phyloP scores from a whole-genome alignment of 1,284 basidiomycete species.

The Takashimella koratensis region DNA sequence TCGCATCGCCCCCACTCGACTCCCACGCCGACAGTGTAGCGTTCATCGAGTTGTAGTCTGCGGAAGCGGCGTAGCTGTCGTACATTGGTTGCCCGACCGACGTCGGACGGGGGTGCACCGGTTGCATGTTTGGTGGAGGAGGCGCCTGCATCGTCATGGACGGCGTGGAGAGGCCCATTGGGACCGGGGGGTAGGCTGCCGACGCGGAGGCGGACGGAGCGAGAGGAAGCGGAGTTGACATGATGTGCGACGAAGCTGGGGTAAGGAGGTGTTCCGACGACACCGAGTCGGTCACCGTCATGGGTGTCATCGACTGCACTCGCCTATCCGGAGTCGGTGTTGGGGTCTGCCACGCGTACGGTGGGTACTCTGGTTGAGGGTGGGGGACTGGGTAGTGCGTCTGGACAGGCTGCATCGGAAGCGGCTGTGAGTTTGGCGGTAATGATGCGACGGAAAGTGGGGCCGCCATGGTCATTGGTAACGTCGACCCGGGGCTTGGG shows the following conservation, averaged over 20 bases:
- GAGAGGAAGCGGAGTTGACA: neutral
- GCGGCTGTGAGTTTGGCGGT: too few species aligned
- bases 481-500: neutral
- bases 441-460: too few species aligned
- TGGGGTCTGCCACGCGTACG: neutral
- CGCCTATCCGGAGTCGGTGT: neutral
- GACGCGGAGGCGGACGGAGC: neutral
- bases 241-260: neutral
- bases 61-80: slow-evolving; percentile 7
- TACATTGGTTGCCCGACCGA: neutral
- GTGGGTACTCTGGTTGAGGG: neutral
- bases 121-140: neutral
- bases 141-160: neutral
- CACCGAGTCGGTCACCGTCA: neutral
- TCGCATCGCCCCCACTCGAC: slow-evolving; percentile 5
- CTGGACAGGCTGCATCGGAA: neutral
- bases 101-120: neutral
- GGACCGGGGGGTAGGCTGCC: neutral
- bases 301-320: neutral
- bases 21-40: slow-evolving; percentile 18
- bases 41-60: slow-evolving; percentile 13
- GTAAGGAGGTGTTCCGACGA: neutral
- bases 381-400: neutral
- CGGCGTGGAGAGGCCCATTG: neutral
- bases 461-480: too few species aligned